Evolutionary conservation across 192 early-diverging fungal genomes (phyloP), one percentile per base, ranked within the genome.

Genomic region (Podila minutissima): DNA sequence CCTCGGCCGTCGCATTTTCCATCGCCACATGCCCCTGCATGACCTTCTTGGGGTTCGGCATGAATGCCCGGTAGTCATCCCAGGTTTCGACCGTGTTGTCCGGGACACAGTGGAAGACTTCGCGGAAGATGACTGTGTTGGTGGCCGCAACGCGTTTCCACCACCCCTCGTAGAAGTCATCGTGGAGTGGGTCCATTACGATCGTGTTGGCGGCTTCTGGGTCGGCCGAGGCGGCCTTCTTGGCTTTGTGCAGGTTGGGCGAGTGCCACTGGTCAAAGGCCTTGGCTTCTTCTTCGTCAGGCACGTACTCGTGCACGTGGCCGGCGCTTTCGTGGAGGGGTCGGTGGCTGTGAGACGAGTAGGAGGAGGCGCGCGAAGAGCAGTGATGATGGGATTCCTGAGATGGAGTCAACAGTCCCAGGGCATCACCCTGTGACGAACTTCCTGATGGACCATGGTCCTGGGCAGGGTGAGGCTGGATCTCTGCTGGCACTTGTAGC

Each of bases 21-120:
- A 86, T 71, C 2, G 88, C 88, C 20, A 90, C 83, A 33, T 90
- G 89, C 2, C 89, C 89, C 32, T 75, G 66, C 20, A 83, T 60
- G 15, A 88, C 63, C 63, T 82, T 83, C 60, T 66, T 83, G 6
- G 82, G 67, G 59, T 87, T 85, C 0, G 87, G 86, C 37, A 87
- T 49, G 72, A 88, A 90, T 28, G 69, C 66, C 12, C 82, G 76
- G 57, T 86, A 86, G 7, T 77, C 50, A 32, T 77, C 74, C 84
- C 84, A 85, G 22, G 49, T 81, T 59, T 85, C 84, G 35, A 93
- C 86, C 0, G 93, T 92, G 50, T 96, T 91, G 79, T 96, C 95
- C 7, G 95, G 96, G 20, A 97, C 91, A 82, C 94, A 94, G 10
- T 88, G 87, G 77, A 96, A 97, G 12, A 96, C 87, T 3, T 93